Conservation (phyloP, 805 yeast species). For the Candida manassasensis region DNA sequence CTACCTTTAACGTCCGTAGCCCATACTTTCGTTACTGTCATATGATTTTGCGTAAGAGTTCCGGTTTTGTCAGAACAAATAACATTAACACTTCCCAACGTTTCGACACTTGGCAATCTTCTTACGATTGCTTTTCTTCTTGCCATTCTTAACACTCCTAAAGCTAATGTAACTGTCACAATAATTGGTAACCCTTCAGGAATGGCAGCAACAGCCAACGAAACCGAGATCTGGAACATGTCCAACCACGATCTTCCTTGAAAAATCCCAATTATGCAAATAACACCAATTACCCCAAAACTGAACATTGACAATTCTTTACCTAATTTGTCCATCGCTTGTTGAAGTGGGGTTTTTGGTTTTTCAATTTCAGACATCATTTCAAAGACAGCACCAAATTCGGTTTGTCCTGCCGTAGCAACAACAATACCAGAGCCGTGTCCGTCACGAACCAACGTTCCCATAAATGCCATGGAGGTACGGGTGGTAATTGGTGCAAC, state of each 20-base stretch:
- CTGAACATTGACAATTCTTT: constrained; percentile 81
- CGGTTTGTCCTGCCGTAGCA: constrained; percentile 85
- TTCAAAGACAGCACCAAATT: constrained; percentile 90
- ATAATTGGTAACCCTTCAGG: constrained; percentile 98
- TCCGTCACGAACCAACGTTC: constrained; percentile 94
- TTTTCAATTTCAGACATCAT: constrained; percentile 95
- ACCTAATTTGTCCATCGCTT: constrained; percentile 93
- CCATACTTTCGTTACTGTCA: constrained; percentile 86
- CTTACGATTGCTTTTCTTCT: constrained; percentile 89
- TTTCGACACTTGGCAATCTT: constrained; percentile 91
- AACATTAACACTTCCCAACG: constrained; percentile 90
- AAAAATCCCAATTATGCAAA: constrained; percentile 81
- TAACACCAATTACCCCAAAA: constrained; percentile 85
- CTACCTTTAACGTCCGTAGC: constrained; percentile 52
- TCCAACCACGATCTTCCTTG: constrained; percentile 96
- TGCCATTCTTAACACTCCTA: constrained; percentile 97
- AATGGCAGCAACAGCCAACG: constrained; percentile 97
- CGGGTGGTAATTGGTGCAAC: constrained; percentile 64
- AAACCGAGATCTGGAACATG: constrained; percentile 96
- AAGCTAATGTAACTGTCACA: constrained; percentile 93
- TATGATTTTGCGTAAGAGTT: constrained; percentile 83
- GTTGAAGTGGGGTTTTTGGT: constrained; percentile 96
- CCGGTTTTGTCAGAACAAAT: constrained; percentile 86
- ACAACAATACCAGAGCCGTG: constrained; percentile 91
- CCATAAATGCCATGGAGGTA: constrained; percentile 86